Evolutionary conservation across 2,329 filamentous ascomycete genomes (phyloP).

Genomic region (Huntiella abstrusa): DNA sequence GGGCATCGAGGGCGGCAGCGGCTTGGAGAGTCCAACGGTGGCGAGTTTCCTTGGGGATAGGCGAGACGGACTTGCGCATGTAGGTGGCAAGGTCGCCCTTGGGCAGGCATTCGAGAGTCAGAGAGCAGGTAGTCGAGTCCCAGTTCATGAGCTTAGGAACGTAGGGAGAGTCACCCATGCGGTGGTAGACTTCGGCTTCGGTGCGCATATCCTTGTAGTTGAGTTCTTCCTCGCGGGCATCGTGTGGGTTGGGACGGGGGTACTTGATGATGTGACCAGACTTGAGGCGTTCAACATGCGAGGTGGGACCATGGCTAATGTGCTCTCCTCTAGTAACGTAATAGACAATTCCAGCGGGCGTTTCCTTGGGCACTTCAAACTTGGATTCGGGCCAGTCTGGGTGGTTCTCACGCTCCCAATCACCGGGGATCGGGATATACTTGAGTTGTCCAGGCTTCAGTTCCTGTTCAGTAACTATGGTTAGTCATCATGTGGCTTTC

Average conservation of each 20-base stretch:
- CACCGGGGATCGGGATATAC: conserved; percentile 12
- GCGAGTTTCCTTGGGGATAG: conserved; percentile 12
- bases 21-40: conserved; percentile 18
- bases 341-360: conserved; percentile 13
- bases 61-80: conserved; percentile 10
- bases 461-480: conserved; percentile 2
- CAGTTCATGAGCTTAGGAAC: conserved; percentile 14
- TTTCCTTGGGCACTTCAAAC: conserved; percentile 13
- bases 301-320: conserved; percentile 12
- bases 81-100: conserved; percentile 15
- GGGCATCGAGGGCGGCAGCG: conserved; percentile 18
- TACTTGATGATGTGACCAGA: conserved; percentile 14
- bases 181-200: conserved; percentile 15
- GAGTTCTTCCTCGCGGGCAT: conserved; percentile 13
- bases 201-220: conserved; percentile 11
- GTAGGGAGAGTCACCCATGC: conserved; percentile 13
- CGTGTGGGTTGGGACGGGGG: conserved; percentile 14
- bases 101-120: conserved; percentile 16
- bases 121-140: conserved; percentile 13
- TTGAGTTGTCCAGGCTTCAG: conserved; percentile 10
- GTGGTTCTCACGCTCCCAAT: conserved; percentile 13
- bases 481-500: too few relatives aligned
- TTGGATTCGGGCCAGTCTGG: conserved; percentile 14
- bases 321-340: conserved; percentile 13
- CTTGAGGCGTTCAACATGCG: conserved; percentile 13